Evolutionary conservation across 2,329 filamentous ascomycete species (phyloP), one percentile per base, ranked within the genome.

Genomic region (Neophaeococcomyces aloes): DNA sequence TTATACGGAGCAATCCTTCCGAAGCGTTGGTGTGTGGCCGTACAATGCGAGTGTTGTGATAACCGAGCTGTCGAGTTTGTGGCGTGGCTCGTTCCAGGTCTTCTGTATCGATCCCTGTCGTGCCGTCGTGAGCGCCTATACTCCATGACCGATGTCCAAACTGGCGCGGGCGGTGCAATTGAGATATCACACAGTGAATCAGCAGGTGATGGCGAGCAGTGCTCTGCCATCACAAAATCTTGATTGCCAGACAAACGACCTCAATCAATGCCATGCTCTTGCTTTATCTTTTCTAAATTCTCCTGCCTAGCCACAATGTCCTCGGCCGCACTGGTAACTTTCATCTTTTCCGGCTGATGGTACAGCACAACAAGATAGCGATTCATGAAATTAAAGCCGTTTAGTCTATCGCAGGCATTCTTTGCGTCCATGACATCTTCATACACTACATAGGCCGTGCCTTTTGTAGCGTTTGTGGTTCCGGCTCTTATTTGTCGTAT

Each of bases 361-460:
- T 85, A 85, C 61, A 86, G 68, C 48, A 85, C 81, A 61, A 98
- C 91, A 58, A 98, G 85, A 69, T 98, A 98, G 65, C 91, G 84
- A 71, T 89, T 94, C 74, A 98, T 91, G 68, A 98, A 98, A 74
- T 98, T 98, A 80, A 94, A 98, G 64, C 91, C 91, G 74, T 98
- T 98, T 66, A 98, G 76, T 74, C 96, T 95, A 74, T 98, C 91
- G 75, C 91, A 96, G 62, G 91, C 91, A 69, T 87, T 82, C 73
- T 98, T 98, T 56, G 91, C 88, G 75, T 98, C 91, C 77, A 91
- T 84, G 57, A 96, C 89, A 76, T 98, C 91, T 69, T 96, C 91
- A 75, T 95, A 98, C 68, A 98, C 91, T 58, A 98, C 91, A 68
- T 94, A 98, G 56, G 89, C 91, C 42, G 91, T 98, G 64, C 91